Base-by-base conservation (phyloP, 2,329 filamentous ascomycete species). In the Diaporthe vexans region DNA sequence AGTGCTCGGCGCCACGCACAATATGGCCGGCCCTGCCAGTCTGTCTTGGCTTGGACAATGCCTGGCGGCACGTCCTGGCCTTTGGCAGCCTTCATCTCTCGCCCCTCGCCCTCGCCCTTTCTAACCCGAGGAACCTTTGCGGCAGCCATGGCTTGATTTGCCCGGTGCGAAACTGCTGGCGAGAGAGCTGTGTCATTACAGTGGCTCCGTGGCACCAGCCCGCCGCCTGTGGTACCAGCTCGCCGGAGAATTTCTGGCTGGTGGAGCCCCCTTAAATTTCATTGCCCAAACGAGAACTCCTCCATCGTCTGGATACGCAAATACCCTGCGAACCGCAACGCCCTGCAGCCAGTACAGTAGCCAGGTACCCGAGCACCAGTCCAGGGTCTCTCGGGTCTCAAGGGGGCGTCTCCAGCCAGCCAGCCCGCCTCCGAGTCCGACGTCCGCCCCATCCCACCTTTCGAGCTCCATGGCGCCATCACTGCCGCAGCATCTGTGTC, bases 221-320 rank as follows among this genome's bases (percentile, higher is more conserved):
- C n/a, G 35, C 51, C 24, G 35, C 63, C 21, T 58, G 56, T 58
- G 56, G 29, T 9, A 54, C n/a, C 51, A 26, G 70, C 24, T 29
- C 37, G 57, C 57, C 70, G 70, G 70, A 54, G 57, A 52, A 63
- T 63, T 63, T 46, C 57, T 54, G 70, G 70, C 46, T 63, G 57
- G 69, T 72, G 70, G 70, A 52, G 70, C 59, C 48, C 43, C 70
- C 70, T 72, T 71, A 54, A 72, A 72, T 72, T 63, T 63, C 48
- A 54, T 56, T 54, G 46, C 57, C 57, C 63, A 72, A 72, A 63
- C 57, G 70, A 72, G 70, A 63, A 33, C 24, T 17, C 57, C 24
- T 37, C 58, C 33, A 71, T 58, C 67, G 24, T 15, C 40, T 46
- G 46, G 57, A 37, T 48, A 51, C 46, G 37, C 40, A 24, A 17